These are phyloP conservation scores for Reticulascus tulasneorum DNA, from an alignment of 2,329 filamentous ascomycete species.

Conservation along the genomic window DNA sequence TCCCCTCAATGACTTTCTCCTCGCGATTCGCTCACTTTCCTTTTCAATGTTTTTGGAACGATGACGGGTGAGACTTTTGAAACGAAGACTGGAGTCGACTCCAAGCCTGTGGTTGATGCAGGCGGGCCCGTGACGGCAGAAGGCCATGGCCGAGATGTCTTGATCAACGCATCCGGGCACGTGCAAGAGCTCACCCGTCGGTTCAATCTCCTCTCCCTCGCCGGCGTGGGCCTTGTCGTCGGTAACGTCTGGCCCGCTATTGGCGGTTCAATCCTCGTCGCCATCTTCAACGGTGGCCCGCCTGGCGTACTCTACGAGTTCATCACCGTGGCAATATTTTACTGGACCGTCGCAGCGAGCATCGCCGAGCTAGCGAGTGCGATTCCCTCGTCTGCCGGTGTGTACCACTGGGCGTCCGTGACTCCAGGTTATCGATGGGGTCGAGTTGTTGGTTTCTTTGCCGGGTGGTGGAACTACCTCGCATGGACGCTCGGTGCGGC, in stretches of 20 bases:
- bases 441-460: slow-evolving; percentile 42
- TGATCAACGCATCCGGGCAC: slow-evolving; percentile 36
- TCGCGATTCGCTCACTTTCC: no score
- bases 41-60: no score
- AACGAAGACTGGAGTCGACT: no score
- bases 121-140: no score
- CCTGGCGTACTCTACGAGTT: slow-evolving; percentile 62
- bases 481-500: slow-evolving; percentile 36
- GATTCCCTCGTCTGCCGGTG: slow-evolving; percentile 57
- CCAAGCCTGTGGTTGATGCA: no score
- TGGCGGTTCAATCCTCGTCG: slow-evolving; percentile 41
- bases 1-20: no score
- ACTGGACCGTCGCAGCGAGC: slow-evolving; percentile 54
- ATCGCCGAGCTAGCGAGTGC: slow-evolving; percentile 58
- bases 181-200: slow-evolving; percentile 34
- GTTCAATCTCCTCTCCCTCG: slow-evolving; percentile 37
- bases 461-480: slow-evolving; percentile 43
- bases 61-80: no score
- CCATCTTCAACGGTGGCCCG: slow-evolving; percentile 58
- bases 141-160: slow-evolving; percentile 7
- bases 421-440: slow-evolving; percentile 50
- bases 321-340: slow-evolving; percentile 43
- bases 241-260: slow-evolving; percentile 41
- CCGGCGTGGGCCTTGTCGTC: slow-evolving; percentile 35
- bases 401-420: slow-evolving; percentile 60